Base-by-base conservation (phyloP, 2,329 filamentous ascomycete genomes). In the Colletotrichum coccodes region DNA sequence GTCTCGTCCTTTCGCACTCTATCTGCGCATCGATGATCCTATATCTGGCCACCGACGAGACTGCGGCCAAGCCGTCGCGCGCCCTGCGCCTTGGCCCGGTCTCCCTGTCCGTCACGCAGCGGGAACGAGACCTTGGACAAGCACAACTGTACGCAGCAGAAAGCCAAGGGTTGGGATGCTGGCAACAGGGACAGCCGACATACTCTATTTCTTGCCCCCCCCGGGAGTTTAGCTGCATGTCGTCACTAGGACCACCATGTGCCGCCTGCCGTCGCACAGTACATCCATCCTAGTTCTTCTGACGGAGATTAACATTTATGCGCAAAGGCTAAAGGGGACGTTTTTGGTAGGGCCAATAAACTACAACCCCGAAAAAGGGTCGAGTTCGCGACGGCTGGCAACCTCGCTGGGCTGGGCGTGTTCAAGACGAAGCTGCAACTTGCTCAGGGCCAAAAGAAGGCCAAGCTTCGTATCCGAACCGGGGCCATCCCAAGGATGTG, bases 231-330 rank as follows among this genome's bases (percentile, higher is more conserved):
- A 23, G 49, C 34, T 38, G 36, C 36, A 68, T 53, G 34, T 57
- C 52, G 34, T 57, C 52, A 46, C 56, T n/a, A 26, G 7, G 32
- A 47, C 49, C 60, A 50, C 64, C 59, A 68, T 46, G 42, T 52
- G 58, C 50, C 40, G 34, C 30, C 26, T 57, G 9, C 50, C 34
- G 40, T 28, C 28, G 38, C 28, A 6, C 38, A 11, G 23, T 28
- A 28, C 47, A 32, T 36, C 26, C 53, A 58, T 44, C 57, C 63
- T 49, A 18, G 63, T 61, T n/a, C n/a, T 34, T 66, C 40, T 62
- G 64, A 30, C 59, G 44, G 59, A 63, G 36, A 63, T 67, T 58
- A 61, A 52, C 44, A 16, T 63, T 50, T 18, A 61, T 61, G 63
- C 57, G 49, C 32, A 21, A 47, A 56, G 30, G 28, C 46, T 30